Evolutionary conservation across 345 rosid species (phyloP), one percentile per base, ranked within the genome.

Genomic region (Cardamine resedifolia): DNA sequence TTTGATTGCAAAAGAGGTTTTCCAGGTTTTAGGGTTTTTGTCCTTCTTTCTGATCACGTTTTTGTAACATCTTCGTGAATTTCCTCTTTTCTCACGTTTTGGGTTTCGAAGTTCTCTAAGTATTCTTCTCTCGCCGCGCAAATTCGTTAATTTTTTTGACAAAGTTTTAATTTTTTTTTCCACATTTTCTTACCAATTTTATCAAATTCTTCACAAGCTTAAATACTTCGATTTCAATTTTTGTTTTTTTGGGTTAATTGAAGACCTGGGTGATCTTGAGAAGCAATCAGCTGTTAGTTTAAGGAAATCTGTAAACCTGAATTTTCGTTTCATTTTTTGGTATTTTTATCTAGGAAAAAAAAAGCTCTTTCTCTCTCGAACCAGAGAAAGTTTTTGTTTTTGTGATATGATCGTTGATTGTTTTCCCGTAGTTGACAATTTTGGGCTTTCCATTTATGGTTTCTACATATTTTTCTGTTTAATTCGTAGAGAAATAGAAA

Each of bases 1-100:
- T 51, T 75, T 69, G 75, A 62, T 70, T 76, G 55, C 64, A 26
- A 23, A 63, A 27, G 75, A 63, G 75, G 63, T 34, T 63, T 36
- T 64, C 75, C 60, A 15, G 48, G 66, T 49, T 76, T 76, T 64
- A 57, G 76, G 72, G 71, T 56, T 76, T 49, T 68, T 68, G 31
- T 49, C 64, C 64, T 43, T 76, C 74, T 33, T 45, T 33, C 70
- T 63, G 28, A 63, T 72, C 78, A 69, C 71, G 65, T 75, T 36
- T 47, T 68, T 30, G 12, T 24, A 2, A 5, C 50, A 30, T 51
- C 30, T 5, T 65, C 10, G 10, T 20, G 6, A 66, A 66, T 48
- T 51, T 12, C 53, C 45, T 38, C 11, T 11, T 50, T 61, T 21
- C 33, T 48, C 47, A 56, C 55, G 75, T 70, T 63, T 70, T 44